phyloP scores from a whole-genome alignment of 2,329 filamentous ascomycete genomes.

The Cordyceps fumosorosea region DNA sequence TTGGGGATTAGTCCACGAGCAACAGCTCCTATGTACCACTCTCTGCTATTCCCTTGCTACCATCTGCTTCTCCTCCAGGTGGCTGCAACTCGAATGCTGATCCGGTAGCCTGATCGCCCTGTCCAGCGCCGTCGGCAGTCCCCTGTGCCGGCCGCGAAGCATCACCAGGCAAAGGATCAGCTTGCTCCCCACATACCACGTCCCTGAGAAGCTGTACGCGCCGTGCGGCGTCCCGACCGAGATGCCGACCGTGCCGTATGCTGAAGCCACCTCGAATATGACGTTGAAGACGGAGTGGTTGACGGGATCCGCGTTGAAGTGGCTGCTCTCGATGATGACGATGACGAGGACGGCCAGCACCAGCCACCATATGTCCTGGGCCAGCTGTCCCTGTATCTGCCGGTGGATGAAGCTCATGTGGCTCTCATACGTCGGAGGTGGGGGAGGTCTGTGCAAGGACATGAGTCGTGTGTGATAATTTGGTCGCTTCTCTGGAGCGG shows the following conservation, averaged over 20 bases:
- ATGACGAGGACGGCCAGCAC: constrained; percentile 55
- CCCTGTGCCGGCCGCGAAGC: constrained; percentile 49
- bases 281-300: constrained; percentile 55
- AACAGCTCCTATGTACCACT: background rate
- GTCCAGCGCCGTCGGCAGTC: constrained; percentile 49
- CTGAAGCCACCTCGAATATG: constrained; percentile 50
- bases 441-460: background rate
- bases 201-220: constrained; percentile 49
- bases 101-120: constrained; percentile 42
- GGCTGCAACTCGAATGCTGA: constrained; percentile 24
- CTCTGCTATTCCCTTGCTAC: background rate
- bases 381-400: constrained; percentile 58
- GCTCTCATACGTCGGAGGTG: constrained; percentile 20
- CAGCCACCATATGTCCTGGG: constrained; percentile 62
- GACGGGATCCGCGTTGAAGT: constrained; percentile 44
- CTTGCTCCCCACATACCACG: constrained; percentile 49
- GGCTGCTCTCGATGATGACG: constrained; percentile 50
- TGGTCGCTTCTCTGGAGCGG: background rate
- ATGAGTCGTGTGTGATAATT: background rate
- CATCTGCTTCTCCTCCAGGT: background rate
- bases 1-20: no score
- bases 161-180: constrained; percentile 52
- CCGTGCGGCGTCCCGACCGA: constrained; percentile 48
- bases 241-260: constrained; percentile 57
- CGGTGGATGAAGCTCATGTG: constrained; percentile 44